Percentiles rank a stretch among this genome's conserved stretches.
phyloP scores from a whole-genome alignment of 805 yeast species.

The Candida manassasensis region DNA sequence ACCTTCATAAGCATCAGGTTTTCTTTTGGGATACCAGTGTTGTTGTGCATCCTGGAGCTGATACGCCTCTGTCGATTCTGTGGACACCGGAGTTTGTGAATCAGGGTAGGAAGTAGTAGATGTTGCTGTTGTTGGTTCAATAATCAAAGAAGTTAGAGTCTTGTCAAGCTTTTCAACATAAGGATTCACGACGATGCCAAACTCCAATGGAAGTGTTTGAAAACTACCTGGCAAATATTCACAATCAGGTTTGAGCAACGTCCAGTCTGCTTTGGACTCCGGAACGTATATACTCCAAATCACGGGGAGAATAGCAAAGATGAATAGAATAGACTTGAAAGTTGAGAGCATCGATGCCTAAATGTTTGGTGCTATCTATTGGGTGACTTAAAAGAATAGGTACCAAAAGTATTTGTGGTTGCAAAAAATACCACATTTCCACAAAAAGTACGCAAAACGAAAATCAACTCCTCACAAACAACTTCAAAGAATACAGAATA shows the following conservation, averaged over 20 bases:
- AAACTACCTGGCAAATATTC: constrained; percentile 14
- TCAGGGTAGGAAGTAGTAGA: constrained; percentile 12
- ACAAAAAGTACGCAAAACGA: no score
- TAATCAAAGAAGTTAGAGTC: constrained; percentile 12
- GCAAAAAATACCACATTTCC: constrained; percentile 3
- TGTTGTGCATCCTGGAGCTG: constrained; percentile 30
- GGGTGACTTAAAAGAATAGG: neutral
- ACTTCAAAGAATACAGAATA: no score
- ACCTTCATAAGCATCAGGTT: constrained; percentile 3
- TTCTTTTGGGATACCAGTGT: constrained; percentile 12
- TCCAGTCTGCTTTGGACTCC: constrained; percentile 33
- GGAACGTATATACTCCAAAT: constrained; percentile 18
- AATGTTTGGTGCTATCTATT: neutral
- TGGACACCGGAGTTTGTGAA: constrained; percentile 20
- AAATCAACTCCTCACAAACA: no score
- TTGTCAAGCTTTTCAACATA: constrained; percentile 16
- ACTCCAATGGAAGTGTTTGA: constrained; percentile 26
- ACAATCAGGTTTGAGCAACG: constrained; percentile 22
- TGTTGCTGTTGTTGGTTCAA: constrained; percentile 11
- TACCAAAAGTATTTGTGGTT: constrained; percentile 3
- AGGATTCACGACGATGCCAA: constrained; percentile 33
- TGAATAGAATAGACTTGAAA: neutral
- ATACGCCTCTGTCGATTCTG: constrained; percentile 15
- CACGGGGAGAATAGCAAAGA: neutral
- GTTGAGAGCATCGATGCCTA: neutral